Conservation (phyloP, 1,284 basidiomycete genomes). For the Rhizopogon hawkerae region DNA sequence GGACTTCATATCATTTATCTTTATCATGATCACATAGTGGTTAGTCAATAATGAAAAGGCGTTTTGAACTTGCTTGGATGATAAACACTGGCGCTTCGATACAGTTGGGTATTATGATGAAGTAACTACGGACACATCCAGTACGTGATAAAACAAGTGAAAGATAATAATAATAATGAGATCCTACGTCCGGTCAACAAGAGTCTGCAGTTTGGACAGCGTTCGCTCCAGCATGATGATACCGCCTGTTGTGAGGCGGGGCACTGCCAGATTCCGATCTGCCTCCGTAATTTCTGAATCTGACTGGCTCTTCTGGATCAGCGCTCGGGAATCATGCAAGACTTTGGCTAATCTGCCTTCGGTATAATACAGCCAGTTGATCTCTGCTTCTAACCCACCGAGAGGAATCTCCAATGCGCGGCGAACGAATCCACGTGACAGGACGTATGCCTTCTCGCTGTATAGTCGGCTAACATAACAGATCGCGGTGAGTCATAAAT, state of each 20-base stretch:
- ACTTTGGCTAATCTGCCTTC: conserved; percentile 61
- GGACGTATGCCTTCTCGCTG: conserved; percentile 87
- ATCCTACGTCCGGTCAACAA: conserved; percentile 20
- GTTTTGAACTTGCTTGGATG: neutral
- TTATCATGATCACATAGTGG: conserved; percentile 8
- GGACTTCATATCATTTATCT: conserved; percentile 2
- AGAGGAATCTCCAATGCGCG: conserved; percentile 75
- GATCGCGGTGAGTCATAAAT: conserved; percentile 2
- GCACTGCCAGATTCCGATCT: conserved; percentile 59
- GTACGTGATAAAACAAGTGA: neutral
- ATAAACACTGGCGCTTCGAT: too few relatives aligned
- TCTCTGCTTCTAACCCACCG: conserved; percentile 63
- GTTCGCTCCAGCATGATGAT: conserved; percentile 74
- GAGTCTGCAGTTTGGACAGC: conserved; percentile 43
- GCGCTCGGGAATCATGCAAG: conserved; percentile 49
- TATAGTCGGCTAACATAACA: conserved; percentile 57
- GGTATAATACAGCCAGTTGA: conserved; percentile 67
- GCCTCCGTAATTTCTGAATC: conserved; percentile 30
- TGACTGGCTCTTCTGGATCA: conserved; percentile 62
- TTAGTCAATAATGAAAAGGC: neutral
- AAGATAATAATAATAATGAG: neutral
- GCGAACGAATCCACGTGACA: conserved; percentile 82
- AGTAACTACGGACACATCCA: too few relatives aligned
- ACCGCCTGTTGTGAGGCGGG: conserved; percentile 71
- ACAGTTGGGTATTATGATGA: too few relatives aligned